phyloP scores from a whole-genome alignment of 225 moss, liverwort and hornwort genomes.

The Physcomitrellopsis africana region DNA sequence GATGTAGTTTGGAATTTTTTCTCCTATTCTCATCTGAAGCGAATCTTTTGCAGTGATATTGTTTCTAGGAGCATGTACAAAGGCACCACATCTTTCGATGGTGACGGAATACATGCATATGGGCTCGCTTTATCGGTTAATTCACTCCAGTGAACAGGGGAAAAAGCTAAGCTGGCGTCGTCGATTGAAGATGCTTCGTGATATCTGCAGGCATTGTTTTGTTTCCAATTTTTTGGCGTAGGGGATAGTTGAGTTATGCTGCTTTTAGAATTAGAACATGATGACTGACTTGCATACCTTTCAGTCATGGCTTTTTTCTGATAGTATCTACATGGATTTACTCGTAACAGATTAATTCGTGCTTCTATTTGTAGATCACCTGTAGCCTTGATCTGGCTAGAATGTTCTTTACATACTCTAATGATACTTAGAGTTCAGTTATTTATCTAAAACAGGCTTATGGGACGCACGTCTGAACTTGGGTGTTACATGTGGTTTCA shows the following conservation, averaged over 20 bases:
- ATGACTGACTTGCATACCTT: background rate
- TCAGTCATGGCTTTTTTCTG: background rate
- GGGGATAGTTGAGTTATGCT: background rate
- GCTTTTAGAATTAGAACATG: background rate
- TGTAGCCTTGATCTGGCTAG: background rate
- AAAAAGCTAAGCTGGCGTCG: conserved; percentile 96
- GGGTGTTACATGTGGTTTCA: conserved; percentile 39
- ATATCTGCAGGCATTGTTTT: conserved; percentile 87
- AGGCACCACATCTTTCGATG: conserved; percentile 96
- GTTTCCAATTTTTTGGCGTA: conserved; percentile 1
- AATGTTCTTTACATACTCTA: background rate
- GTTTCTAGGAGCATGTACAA: conserved; percentile 96
- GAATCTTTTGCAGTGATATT: conserved; percentile 76
- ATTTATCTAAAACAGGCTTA: conserved; percentile 19
- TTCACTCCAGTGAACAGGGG: conserved; percentile 86
- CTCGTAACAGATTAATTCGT: background rate
- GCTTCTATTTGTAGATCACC: background rate
- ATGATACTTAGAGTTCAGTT: background rate
- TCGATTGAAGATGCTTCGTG: conserved; percentile 96
- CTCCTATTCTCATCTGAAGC: conserved; percentile 24
- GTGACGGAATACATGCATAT: conserved; percentile 98
- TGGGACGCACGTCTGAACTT: conserved; percentile 15
- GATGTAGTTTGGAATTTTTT: background rate
- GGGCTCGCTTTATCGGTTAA: conserved; percentile 89
- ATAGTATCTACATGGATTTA: background rate